A percentile compares a stretch with the other conserved stretches of the same genome.
phyloP scores from a whole-genome alignment of 1,139 yeast genomes.

The Arxiozyma slooffiae region DNA sequence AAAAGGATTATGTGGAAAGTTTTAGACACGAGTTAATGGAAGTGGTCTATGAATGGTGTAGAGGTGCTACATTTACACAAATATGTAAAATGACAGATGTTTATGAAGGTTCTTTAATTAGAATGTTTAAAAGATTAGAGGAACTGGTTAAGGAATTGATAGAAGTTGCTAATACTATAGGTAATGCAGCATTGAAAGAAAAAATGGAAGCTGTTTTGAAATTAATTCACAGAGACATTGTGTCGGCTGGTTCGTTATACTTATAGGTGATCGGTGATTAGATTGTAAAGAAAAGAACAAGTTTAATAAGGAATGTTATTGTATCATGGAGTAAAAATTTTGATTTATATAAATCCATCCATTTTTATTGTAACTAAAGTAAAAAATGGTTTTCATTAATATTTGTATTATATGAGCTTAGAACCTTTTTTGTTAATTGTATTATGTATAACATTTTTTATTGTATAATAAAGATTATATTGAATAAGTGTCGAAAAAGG shows the following conservation, averaged over 20 bases:
- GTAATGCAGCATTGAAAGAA: conserved; percentile 72
- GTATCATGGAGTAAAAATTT: neutral
- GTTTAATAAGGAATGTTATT: neutral
- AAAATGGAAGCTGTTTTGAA: conserved; percentile 83
- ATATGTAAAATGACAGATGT: conserved; percentile 98
- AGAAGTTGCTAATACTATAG: conserved; percentile 85
- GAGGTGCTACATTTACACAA: conserved; percentile 90
- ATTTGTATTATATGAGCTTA: neutral
- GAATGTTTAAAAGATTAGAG: conserved; percentile 88
- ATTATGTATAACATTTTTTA: no score
- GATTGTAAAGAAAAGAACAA: neutral
- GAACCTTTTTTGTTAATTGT: no score
- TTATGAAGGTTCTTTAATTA: conserved; percentile 89
- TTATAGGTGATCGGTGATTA: conserved; percentile 11
- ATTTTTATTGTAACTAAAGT: no score
- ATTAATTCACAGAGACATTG: conserved; percentile 89
- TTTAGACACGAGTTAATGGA: conserved; percentile 94
- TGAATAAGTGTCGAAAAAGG: neutral
- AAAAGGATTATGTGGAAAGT: conserved; percentile 82
- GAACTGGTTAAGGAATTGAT: conserved; percentile 86
- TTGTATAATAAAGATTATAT: neutral
- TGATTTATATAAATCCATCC: no score
- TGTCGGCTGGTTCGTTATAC: conserved; percentile 85
- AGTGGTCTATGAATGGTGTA: conserved; percentile 93
- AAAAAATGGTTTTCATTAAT: no score